Base-by-base conservation (phyloP, 768 basidiomycete species). In the Coprinopsis sp. region DNA sequence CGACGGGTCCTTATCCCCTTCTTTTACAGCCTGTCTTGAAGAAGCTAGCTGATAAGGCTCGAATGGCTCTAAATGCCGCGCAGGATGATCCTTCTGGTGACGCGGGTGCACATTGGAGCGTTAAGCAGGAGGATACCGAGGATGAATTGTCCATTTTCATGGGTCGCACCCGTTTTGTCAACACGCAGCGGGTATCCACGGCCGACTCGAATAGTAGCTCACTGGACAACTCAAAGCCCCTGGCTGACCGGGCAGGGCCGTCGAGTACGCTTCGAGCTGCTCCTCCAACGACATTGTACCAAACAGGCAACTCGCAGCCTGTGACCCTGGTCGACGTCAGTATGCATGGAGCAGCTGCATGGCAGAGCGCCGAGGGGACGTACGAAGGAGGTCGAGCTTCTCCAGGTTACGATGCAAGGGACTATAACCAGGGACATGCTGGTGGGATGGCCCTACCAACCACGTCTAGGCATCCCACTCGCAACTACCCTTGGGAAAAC, bases 71-170 rank as follows among this genome's bases (percentile, higher is more conserved):
- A 1, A 64, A 70, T 7, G 52, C 66, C 1, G 74, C 71, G 8
- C 65, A 70, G 49, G 67, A 54, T 19, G 74, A 73, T 31, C 58
- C 67, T 6, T 43, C 59, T 0, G 58, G 68, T 1, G 65, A 65
- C 33, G 59, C 55, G 2, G 68, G 67, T 8, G 57, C 72, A 16
- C 61, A 71, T 3, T 81, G 79, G 82, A 68, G 63, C 29, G 63
- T 81, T 53, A 74, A 78, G 44, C 66, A 73, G 47, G 78, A 79
- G 39, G 71, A 71, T 10, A 68, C 64, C 1, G 82, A 80, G 16
- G 85, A 87, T 48, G 85, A 84, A 51, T 67, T 88, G 3, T 69
- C 77, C 0, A 83, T 87, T 34, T 82, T 87, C 54, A 78, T 82
- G 0, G 86, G 85, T 3, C 76, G 78, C 48, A 82, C 78, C 0